phyloP scores from a whole-genome alignment of 2,329 filamentous ascomycete species.

The Coniochaeta hoffmannii region DNA sequence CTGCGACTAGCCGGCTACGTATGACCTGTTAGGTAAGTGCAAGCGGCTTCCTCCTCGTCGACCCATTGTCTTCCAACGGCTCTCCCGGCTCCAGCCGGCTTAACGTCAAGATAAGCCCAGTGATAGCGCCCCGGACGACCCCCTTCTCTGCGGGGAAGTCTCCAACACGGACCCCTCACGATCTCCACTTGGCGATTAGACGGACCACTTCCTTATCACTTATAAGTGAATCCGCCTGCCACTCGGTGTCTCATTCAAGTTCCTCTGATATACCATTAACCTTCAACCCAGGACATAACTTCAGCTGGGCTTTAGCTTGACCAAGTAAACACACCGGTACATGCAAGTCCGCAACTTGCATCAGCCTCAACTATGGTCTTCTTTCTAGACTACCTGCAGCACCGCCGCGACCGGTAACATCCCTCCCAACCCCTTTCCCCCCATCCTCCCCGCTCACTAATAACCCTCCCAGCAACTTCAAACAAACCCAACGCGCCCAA shows the following conservation, averaged over 20 bases:
- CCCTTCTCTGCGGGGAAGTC: not conserved
- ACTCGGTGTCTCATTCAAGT: not conserved
- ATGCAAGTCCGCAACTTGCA: not conserved
- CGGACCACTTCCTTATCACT: not conserved
- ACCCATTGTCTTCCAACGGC: not conserved
- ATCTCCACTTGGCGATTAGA: not conserved
- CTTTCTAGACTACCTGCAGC: constrained; percentile 55
- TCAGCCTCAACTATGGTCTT: constrained; percentile 27
- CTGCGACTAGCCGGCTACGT: no score
- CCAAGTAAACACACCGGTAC: not conserved
- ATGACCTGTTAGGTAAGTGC: not conserved
- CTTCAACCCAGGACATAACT: not conserved
- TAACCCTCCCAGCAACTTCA: constrained; percentile 54
- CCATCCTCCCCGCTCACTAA: not conserved
- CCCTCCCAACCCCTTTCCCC: not conserved
- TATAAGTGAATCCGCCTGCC: not conserved
- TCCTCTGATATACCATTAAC: not conserved
- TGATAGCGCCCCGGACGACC: not conserved
- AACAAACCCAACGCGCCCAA: constrained; percentile 66
- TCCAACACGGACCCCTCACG: not conserved
- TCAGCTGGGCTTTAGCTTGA: not conserved
- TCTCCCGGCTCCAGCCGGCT: not conserved
- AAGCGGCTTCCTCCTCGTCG: not conserved
- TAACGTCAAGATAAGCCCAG: not conserved
- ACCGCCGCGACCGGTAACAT: constrained; percentile 62